phyloP scores from a whole-genome alignment of 495 filamentous ascomycete genomes.

The Neurospora sp. region DNA sequence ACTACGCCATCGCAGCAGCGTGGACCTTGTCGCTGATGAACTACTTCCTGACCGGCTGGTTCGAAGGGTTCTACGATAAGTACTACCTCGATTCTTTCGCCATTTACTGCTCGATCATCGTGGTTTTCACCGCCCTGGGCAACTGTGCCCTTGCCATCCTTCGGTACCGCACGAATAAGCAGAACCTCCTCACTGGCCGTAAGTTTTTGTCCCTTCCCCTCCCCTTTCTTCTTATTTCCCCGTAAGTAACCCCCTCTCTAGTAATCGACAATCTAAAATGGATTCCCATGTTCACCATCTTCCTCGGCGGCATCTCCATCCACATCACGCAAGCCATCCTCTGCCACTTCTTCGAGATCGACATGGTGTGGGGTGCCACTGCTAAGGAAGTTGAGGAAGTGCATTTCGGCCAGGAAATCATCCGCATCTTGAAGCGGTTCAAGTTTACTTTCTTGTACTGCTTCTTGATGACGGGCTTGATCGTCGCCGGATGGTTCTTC shows the following conservation, averaged over 20 bases:
- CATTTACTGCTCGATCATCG: constrained; percentile 45
- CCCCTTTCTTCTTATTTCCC: background rate
- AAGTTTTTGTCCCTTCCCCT: constrained; percentile 14
- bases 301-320: constrained; percentile 55
- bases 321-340: constrained; percentile 51
- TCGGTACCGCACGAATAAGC: constrained; percentile 41
- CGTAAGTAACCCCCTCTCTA: too few species aligned
- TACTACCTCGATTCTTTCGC: constrained; percentile 53
- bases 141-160: constrained; percentile 42
- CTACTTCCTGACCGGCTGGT: constrained; percentile 56
- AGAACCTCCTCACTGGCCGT: constrained; percentile 25
- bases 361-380: constrained; percentile 54
- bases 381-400: constrained; percentile 52
- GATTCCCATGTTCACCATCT: constrained; percentile 50
- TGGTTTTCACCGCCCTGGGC: constrained; percentile 47
- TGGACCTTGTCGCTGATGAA: constrained; percentile 56
- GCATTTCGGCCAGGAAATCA: constrained; percentile 50
- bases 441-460: constrained; percentile 50
- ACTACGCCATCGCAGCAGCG: constrained; percentile 59
- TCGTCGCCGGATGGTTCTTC: constrained; percentile 33
- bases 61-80: constrained; percentile 46
- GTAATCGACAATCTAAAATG: constrained; percentile 51
- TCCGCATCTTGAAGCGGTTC: constrained; percentile 45
- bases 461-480: constrained; percentile 32
- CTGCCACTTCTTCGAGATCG: constrained; percentile 50